Evolutionary conservation across 148 eudicot species (phyloP), one percentile per base, ranked within the genome.

Genomic region (Camellia sinensis): DNA sequence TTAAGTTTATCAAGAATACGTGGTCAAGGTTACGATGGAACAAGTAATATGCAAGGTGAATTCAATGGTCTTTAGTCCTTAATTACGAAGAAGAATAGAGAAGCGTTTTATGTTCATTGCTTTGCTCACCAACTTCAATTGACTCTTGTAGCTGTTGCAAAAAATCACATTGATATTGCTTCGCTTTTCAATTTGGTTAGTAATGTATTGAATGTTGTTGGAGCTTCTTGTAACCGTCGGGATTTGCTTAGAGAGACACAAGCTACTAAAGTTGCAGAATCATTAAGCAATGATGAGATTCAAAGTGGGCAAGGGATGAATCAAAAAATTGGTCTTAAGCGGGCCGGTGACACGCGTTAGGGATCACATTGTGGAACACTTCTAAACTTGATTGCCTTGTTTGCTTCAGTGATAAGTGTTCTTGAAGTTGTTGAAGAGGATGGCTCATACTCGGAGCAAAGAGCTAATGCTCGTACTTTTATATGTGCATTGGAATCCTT

Each of bases 21-120:
- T 43, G 80, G 80, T 5, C 74, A 74, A 67, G 53, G 83, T 29
- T 80, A 81, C 64, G 68, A 81, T 75, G 79, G 29, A n/a, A 60
- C 61, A 10, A 67, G 80, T 41, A 67, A 76, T 19, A 75, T 29
- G 37, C 37, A 29, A 29, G 37, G 37, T 29, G 1, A 29, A 29
- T 29, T 29, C 37, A 29, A 29, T 72, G 68, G 67, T 19, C 41
- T 73, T 15, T 50, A 74, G 13, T 63, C 78, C 6, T 45, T 62
- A 11, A 74, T 73, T 66, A 5, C 50, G 78, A 53, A 29, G 11
- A 50, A 73, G 66, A 21, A 74, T 59, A 0, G 37, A 43, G 29
- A 19, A 40, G 56, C 56, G 6, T 44, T 44, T 76, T 76, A 0
- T 18, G 4, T 69, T 37, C 66, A 68, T 69, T 53, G 66, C 18